Evolutionary conservation across 805 yeast species (phyloP).

Genomic region (Allodekkera sacchari): DNA sequence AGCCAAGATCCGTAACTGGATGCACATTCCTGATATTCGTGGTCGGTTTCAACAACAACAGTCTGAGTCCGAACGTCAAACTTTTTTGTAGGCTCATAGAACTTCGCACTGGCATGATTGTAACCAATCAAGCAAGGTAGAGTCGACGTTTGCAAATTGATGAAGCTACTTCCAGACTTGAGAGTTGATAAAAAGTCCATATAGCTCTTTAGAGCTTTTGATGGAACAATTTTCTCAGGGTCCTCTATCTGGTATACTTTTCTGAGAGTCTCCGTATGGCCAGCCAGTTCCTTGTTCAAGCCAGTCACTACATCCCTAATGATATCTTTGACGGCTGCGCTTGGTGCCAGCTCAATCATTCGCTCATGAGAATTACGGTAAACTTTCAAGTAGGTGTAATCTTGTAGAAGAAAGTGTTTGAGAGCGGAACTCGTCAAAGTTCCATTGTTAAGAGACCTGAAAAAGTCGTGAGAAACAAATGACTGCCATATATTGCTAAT

Average conservation of each 20-base stretch:
- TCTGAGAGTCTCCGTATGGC: slow-evolving; percentile 2
- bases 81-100: slow-evolving; percentile 1
- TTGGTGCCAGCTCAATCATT: slow-evolving; percentile 58
- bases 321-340: slow-evolving; percentile 36
- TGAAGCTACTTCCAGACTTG: slow-evolving; percentile 53
- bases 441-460: slow-evolving; percentile 15
- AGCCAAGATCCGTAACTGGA: slow-evolving; percentile 3
- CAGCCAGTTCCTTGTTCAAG: slow-evolving; percentile 1
- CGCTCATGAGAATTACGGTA: slow-evolving; percentile 60
- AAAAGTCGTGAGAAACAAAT: slow-evolving; percentile 57
- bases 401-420: slow-evolving; percentile 44
- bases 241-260: slow-evolving; percentile 1
- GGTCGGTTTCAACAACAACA: background rate
- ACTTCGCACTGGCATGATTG: slow-evolving; percentile 43
- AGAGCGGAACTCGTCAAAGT: slow-evolving; percentile 14
- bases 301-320: background rate
- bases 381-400: slow-evolving; percentile 57
- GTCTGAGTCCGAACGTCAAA: slow-evolving; percentile 1
- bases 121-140: slow-evolving; percentile 76
- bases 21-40: background rate
- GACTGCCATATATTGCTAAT: slow-evolving; percentile 47
- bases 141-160: slow-evolving; percentile 41
- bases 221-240: slow-evolving; percentile 1
- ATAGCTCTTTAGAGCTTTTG: slow-evolving; percentile 27
- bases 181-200: slow-evolving; percentile 31